phyloP scores from a whole-genome alignment of 345 rosid genomes.

The Hypericum androsaemum region DNA sequence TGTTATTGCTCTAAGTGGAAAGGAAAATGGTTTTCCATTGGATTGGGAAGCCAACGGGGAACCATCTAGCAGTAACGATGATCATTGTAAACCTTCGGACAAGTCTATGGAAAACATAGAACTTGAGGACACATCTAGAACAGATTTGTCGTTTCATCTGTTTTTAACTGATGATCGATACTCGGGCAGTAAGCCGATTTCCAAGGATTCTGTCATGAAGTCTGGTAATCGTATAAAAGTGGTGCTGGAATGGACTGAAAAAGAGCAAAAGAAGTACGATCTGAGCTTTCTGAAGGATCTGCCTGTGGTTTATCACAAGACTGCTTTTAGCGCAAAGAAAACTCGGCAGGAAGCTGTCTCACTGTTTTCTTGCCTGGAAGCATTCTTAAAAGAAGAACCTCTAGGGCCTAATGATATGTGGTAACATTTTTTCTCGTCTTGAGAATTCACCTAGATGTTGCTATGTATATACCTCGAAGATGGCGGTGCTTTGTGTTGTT shows the following conservation, averaged over 20 bases:
- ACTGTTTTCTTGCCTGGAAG: conserved; percentile 88
- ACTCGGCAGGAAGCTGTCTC: conserved; percentile 73
- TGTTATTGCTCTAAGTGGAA: conserved; percentile 23
- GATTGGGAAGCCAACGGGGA: conserved; percentile 32
- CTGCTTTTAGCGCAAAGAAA: conserved; percentile 52
- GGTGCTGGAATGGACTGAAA: conserved; percentile 61
- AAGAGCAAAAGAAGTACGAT: conserved; percentile 54
- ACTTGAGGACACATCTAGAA: conserved; percentile 26
- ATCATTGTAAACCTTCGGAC: conserved; percentile 18
- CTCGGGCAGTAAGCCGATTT: conserved; percentile 32
- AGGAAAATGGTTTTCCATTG: conserved; percentile 38
- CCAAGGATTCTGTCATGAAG: conserved; percentile 37
- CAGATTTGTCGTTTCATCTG: conserved; percentile 35
- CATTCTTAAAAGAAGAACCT: conserved; percentile 88
- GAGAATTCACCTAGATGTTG: too few species aligned
- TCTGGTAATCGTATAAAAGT: conserved; percentile 36
- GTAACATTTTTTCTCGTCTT: conserved; percentile 19
- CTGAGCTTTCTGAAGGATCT: conserved; percentile 60
- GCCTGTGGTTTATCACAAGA: conserved; percentile 58
- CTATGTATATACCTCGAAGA: too few species aligned
- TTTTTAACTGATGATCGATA: conserved; percentile 30
- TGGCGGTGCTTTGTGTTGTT: background rate
- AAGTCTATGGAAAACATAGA: conserved; percentile 25
- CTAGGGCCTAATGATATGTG: conserved; percentile 95
- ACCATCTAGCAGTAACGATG: conserved; percentile 30